Evolutionary conservation across 192 early-diverging fungal genomes (phyloP).

Genomic region (Dimargaris verticillata): DNA sequence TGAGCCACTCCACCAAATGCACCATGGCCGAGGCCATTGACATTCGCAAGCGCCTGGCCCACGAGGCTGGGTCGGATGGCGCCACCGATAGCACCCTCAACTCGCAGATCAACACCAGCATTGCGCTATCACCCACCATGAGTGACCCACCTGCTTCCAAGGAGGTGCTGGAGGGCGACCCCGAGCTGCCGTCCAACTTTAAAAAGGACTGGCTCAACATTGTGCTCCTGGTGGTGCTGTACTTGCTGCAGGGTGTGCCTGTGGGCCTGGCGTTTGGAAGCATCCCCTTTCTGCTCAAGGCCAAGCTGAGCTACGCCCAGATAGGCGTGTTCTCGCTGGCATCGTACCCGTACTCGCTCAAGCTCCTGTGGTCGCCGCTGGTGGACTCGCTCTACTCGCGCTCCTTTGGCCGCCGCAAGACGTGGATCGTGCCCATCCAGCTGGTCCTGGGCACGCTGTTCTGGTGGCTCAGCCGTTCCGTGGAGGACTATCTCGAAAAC

Average conservation of each 20-base stretch:
- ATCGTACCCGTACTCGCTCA: constrained; percentile 92
- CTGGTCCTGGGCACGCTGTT: constrained; percentile 63
- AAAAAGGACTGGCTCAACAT: constrained; percentile 20
- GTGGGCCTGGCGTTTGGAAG: constrained; percentile 80
- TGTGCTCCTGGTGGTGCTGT: constrained; percentile 28
- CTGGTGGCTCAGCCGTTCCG: constrained; percentile 55
- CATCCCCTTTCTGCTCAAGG: constrained; percentile 89
- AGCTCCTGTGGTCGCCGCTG: constrained; percentile 95
- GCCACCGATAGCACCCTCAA: not conserved
- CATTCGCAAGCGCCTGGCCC: not conserved
- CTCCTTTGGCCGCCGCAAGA: constrained; percentile 77
- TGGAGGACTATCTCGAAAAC: constrained; percentile 52
- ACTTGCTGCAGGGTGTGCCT: constrained; percentile 90
- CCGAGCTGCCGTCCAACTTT: not conserved
- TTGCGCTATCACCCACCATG: not conserved
- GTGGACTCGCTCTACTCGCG: constrained; percentile 80
- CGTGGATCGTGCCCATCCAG: constrained; percentile 98
- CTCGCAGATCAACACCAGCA: not conserved
- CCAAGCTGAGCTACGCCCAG: constrained; percentile 78
- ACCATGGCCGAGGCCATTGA: not conserved
- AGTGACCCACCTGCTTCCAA: not conserved
- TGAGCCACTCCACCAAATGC: too few relatives aligned
- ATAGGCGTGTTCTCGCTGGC: constrained; percentile 89
- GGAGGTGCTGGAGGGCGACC: not conserved
- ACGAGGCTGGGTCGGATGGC: not conserved